Base-by-base conservation (phyloP, 208 protist species). In the Trypanosoma mega region DNA sequence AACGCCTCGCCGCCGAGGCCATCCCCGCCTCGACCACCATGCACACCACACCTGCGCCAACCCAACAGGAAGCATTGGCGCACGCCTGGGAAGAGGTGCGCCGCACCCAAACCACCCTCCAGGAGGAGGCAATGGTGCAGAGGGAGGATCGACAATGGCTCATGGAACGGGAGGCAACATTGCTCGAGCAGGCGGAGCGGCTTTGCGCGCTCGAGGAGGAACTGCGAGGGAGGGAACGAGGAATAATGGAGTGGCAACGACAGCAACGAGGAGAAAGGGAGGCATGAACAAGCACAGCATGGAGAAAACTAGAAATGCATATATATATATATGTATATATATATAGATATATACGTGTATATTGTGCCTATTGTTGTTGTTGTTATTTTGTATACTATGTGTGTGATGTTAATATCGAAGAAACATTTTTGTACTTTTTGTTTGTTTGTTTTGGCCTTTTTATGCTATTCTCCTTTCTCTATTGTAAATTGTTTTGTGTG, bases 151-250 rank as follows among this genome's bases (percentile, higher is more conserved):
- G 27, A 33, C 37, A 61, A 27, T 14, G 37, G 27, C 29, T 51
- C 20, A 12, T 41, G 23, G 4, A 51, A 16, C 33, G 39, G 27
- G 55, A 61, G 29, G 39, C 37, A n/a, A 16, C 7, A 14, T 14
- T 61, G 16, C 20, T 51, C n/a, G 55, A 51, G 14, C 55, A 61
- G 6, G 55, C 55, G 1, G 55, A 61, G 27, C 39, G 55, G 14
- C 29, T 61, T 29, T 33, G 55, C 16, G 55, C 44, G 6, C 55
- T 61, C 2, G 55, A 61, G 26, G 55, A 61, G 26, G 55, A 61
- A 49, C 26, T 61, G 5, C 29, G 55, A 0, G 30, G 29, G 8
- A 23, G 39, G 43, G 55, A 61, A 30, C 27, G 27, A 12, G 20
- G 27, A 9, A 20, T 61, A 20, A 41, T 50, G 18, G 44, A 16